Percentiles rank a stretch among this genome's conserved stretches.
These are phyloP conservation scores for Melaleuca alternifolia DNA, from an alignment of 345 rosid genomes.

Conservation along the genomic window DNA sequence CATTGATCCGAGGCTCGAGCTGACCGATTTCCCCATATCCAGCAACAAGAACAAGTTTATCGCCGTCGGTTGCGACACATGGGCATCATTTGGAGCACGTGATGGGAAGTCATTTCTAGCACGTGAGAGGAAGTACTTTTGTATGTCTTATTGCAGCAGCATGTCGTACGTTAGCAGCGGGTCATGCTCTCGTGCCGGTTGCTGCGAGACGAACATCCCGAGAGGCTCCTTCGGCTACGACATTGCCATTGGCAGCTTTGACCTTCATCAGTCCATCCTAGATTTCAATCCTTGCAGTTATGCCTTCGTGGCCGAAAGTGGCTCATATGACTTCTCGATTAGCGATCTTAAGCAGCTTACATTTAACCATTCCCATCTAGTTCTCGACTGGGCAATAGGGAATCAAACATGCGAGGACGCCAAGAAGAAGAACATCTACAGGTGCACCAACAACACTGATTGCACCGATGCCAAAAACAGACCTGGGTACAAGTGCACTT, in stretches of 20 bases:
- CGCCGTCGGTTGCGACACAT: neutral
- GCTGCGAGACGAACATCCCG: slow-evolving; percentile 9
- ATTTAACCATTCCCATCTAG: no score
- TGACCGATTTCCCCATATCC: slow-evolving; percentile 2
- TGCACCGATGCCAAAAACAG: neutral
- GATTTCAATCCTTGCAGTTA: slow-evolving; percentile 16
- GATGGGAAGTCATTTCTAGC: no score
- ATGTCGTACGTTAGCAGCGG: neutral
- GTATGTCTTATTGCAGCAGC: neutral
- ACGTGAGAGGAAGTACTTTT: neutral
- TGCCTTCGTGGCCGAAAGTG: slow-evolving; percentile 8
- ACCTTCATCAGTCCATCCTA: neutral
- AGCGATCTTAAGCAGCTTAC: neutral
- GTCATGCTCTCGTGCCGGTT: slow-evolving; percentile 9
- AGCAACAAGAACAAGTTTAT: neutral
- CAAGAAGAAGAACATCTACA: neutral
- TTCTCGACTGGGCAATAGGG: no score
- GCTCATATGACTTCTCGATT: slow-evolving; percentile 4
- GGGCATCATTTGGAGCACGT: no score
- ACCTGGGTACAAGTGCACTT: slow-evolving; percentile 10
- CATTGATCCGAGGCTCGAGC: no score
- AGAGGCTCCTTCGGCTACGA: neutral
- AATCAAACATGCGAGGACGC: neutral
- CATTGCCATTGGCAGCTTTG: rapidly evolving
- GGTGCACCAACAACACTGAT: neutral